Base-by-base conservation (phyloP, 2,329 filamentous ascomycete species). In the Ilyonectria robusta region DNA sequence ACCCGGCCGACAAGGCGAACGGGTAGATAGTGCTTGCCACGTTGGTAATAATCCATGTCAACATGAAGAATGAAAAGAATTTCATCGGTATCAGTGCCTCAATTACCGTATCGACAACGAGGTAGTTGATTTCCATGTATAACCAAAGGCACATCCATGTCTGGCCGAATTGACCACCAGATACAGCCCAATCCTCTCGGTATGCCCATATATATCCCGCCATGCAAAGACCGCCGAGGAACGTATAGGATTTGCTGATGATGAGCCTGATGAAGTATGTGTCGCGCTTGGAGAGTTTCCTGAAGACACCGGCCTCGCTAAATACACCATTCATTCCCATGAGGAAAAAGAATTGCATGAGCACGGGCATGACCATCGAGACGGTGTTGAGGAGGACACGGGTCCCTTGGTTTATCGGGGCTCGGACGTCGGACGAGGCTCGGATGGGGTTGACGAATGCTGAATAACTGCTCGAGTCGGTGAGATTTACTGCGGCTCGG, bases 151-250 rank as follows among this genome's bases (percentile, higher is more conserved):
- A 71, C 65, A 80, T 68, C 74, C 79, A 77, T 0, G 69, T 75
- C 26, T 70, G 53, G 5, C 65, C 76, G 37, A 78, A 79, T 42
- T 77, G 62, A 2, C 54, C 13, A 5, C 75, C 79, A 19, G 74
- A 74, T 4, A 85, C 81, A 2, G 66, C 56, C 84, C 84, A 85
- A 31, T 71, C 75, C 50, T 81, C 81, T 1, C 79, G 74, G 71
- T 83, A 85, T 0, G 81, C 83, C 84, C 84, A 86, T 60, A 84
- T 80, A 42, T 79, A 79, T 1, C 82, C 83, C 0, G 81, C 72
- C 26, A 80, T 78, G 44, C 77, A 78, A 2, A 86, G 70, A 0
- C 81, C 78, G 13, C 78, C 80, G 15, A 83, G 48, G 46, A 81
- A 69, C 1, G 77, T 77, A 69, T 81, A 82, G 7, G 75, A 9